Percentiles rank a stretch among this genome's conserved stretches.
These are phyloP conservation scores for Macrolepiota fuliginosa DNA, from an alignment of 768 basidiomycete species.

Conservation along the genomic window DNA sequence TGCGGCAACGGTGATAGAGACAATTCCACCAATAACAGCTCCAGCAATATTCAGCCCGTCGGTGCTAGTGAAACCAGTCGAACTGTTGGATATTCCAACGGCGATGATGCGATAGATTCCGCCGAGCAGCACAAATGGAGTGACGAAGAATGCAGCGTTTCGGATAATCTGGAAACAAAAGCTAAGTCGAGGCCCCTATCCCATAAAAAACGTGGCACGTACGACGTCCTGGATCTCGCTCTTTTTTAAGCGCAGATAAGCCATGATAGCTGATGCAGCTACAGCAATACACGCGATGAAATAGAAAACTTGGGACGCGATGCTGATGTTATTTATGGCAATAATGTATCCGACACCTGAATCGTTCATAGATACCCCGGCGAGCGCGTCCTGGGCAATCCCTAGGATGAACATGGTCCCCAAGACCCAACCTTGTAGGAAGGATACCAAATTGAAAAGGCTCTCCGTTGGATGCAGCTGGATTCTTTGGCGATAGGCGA, in stretches of 20 bases:
- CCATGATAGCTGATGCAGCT: not conserved
- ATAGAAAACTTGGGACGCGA: not conserved
- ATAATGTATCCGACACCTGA: not conserved
- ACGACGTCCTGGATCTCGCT: not conserved
- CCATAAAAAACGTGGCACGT: not conserved
- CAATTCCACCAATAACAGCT: not conserved
- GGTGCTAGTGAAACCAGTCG: not conserved
- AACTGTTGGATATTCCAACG: not conserved
- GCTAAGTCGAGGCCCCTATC: not conserved
- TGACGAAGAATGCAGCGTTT: not conserved
- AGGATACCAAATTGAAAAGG: not conserved
- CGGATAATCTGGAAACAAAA: not conserved
- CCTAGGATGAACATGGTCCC: constrained; percentile 3
- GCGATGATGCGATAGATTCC: not conserved
- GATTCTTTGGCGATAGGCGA: constrained; percentile 6
- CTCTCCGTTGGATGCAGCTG: constrained; percentile 1
- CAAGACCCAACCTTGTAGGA: constrained; percentile 4
- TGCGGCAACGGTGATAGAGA: not conserved
- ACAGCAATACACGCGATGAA: not conserved
- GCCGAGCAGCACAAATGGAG: not conserved
- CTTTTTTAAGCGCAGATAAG: not conserved
- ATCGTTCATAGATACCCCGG: not conserved
- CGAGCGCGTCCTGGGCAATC: not conserved
- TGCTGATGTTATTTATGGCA: not conserved
- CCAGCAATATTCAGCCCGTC: not conserved